Conservation (phyloP, 441 rosid species). For the Hypseocharis bilobata region DNA sequence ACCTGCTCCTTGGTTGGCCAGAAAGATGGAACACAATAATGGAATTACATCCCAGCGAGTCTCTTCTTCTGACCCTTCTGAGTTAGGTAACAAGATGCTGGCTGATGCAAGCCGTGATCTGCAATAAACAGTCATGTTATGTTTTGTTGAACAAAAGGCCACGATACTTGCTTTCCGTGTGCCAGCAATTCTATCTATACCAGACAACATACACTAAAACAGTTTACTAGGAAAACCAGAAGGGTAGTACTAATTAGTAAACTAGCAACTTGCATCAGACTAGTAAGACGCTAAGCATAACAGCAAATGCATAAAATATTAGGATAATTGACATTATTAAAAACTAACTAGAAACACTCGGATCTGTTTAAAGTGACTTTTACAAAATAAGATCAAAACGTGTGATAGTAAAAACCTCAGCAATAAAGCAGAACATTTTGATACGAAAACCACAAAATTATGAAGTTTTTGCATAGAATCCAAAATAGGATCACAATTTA, state of each 20-base stretch:
- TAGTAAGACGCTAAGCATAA: neutral
- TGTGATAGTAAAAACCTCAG: neutral
- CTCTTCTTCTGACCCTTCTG: conserved; percentile 41
- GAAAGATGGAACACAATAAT: conserved; percentile 72
- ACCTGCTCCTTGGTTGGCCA: conserved; percentile 60
- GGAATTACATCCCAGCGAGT: conserved; percentile 55
- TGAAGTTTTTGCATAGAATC: neutral
- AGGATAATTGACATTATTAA: neutral
- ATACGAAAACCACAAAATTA: neutral
- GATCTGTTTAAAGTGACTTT: neutral
- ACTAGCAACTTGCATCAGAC: neutral
- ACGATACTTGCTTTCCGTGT: neutral
- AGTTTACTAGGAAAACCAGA: neutral
- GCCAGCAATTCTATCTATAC: neutral
- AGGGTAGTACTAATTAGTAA: neutral
- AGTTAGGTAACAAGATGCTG: conserved; percentile 41
- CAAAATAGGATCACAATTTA: neutral
- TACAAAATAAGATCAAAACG: neutral
- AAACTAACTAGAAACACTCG: neutral
- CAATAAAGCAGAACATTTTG: neutral
- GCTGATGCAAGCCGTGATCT: conserved; percentile 76
- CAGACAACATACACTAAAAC: conserved; percentile 4
- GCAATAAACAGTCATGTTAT: conserved; percentile 19
- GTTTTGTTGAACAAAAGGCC: conserved; percentile 2
- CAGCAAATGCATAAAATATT: neutral